Evolutionary conservation across 768 basidiomycete species (phyloP).

Genomic region (Peribolospora kevripleyi): DNA sequence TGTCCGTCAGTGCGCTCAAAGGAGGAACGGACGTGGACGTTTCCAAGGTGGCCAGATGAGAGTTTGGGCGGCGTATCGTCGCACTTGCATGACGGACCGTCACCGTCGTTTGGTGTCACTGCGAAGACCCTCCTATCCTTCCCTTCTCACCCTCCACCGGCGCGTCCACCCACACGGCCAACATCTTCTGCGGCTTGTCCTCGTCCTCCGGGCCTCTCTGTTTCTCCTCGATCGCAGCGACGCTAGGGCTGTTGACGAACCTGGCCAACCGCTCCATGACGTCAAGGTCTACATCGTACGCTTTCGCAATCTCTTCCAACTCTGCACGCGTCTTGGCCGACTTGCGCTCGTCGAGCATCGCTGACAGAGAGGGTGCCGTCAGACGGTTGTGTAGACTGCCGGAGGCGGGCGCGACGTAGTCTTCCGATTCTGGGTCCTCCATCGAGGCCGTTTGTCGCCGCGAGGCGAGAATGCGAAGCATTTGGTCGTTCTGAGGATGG

Average conservation of each 20-base stretch:
- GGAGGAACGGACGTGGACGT: too few species aligned
- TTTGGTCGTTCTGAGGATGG: slow-evolving; percentile 15
- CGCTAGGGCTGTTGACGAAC: slow-evolving; percentile 41
- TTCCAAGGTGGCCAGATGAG: too few species aligned
- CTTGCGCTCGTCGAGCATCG: slow-evolving; percentile 42
- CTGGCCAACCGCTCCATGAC: slow-evolving; percentile 31
- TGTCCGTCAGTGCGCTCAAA: too few species aligned
- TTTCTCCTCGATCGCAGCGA: slow-evolving; percentile 20
- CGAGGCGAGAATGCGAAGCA: slow-evolving; percentile 30
- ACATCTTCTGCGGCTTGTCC: slow-evolving; percentile 4
- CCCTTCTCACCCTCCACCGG: too few species aligned
- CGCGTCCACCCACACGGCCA: too few species aligned
- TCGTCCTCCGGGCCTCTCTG: slow-evolving; percentile 4
- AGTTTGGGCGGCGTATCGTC: too few species aligned
- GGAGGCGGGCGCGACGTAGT: slow-evolving; percentile 25
- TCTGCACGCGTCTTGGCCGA: slow-evolving; percentile 22
- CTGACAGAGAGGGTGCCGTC: slow-evolving; percentile 29
- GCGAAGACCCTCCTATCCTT: too few species aligned
- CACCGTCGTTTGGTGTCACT: too few species aligned
- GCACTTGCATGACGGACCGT: too few species aligned
- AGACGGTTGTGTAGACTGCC: slow-evolving; percentile 30
- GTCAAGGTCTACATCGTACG: slow-evolving; percentile 32
- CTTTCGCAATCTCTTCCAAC: slow-evolving; percentile 29
- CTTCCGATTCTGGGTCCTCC: slow-evolving; percentile 24
- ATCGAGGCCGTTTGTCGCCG: slow-evolving; percentile 14